Evolutionary conservation across 371 early-diverging fungal species (phyloP).

Genomic region (Fennellomyces sp.): DNA sequence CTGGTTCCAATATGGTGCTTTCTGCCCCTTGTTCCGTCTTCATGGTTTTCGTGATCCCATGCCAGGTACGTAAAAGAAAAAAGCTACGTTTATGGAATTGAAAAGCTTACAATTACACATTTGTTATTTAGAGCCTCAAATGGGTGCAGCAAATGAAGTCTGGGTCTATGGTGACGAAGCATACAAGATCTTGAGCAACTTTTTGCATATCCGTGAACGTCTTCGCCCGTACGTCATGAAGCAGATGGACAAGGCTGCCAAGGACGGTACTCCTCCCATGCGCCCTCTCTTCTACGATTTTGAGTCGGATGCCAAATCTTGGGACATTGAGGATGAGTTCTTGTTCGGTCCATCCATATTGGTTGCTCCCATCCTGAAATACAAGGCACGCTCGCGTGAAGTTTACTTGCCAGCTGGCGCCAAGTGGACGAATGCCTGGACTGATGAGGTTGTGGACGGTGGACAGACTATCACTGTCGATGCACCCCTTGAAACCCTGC

Average conservation of each 20-base stretch:
- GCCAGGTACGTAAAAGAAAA: no score
- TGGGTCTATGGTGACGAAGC: slow-evolving; percentile 21
- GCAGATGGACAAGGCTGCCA: slow-evolving; percentile 19
- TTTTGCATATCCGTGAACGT: slow-evolving; percentile 18
- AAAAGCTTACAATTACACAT: no score
- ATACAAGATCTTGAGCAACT: slow-evolving; percentile 13
- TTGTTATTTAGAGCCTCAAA: slow-evolving; percentile 16
- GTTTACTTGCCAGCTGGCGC: slow-evolving; percentile 43
- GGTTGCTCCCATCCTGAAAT: slow-evolving; percentile 37
- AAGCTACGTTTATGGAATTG: no score
- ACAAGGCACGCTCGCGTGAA: slow-evolving; percentile 36
- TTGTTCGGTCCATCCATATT: slow-evolving; percentile 36
- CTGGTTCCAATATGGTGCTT: slow-evolving; percentile 26
- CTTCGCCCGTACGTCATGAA: slow-evolving; percentile 21
- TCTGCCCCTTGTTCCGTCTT: slow-evolving; percentile 24
- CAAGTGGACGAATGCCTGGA: slow-evolving; percentile 48
- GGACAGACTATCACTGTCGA: slow-evolving; percentile 34
- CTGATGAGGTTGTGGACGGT: slow-evolving; percentile 33
- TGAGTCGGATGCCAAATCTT: slow-evolving; percentile 32
- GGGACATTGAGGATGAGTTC: slow-evolving; percentile 36
- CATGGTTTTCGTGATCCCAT: slow-evolving; percentile 23
- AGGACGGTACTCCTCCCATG: slow-evolving; percentile 48
- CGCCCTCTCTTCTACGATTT: slow-evolving; percentile 54
- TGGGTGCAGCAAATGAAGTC: slow-evolving; percentile 18
- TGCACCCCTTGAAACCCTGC: slow-evolving; percentile 41